Evolutionary conservation across 2,329 filamentous ascomycete species (phyloP).

Genomic region (Exophiala viscosa): DNA sequence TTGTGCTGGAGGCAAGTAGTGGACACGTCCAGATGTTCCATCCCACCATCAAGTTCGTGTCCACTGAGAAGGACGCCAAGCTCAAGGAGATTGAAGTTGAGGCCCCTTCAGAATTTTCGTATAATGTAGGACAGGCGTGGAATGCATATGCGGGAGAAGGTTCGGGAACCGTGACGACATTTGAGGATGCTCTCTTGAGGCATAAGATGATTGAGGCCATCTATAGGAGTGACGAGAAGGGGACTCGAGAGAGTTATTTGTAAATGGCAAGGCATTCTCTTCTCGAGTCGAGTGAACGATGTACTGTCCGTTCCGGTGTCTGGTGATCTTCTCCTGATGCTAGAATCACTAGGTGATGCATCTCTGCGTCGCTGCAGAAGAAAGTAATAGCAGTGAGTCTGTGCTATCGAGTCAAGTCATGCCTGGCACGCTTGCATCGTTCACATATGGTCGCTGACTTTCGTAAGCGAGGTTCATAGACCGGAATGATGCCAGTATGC

Average conservation of each 20-base stretch:
- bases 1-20: constrained; percentile 15
- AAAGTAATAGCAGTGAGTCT: too few species aligned
- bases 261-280: background rate
- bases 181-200: constrained; percentile 21
- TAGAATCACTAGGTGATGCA: too few species aligned
- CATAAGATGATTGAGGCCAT: constrained; percentile 24
- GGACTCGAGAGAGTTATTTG: constrained; percentile 19
- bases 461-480: too few species aligned
- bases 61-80: constrained; percentile 5
- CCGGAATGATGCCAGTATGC: too few species aligned
- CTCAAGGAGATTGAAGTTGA: constrained; percentile 12
- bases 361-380: too few species aligned
- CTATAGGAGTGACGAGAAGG: constrained; percentile 19
- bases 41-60: constrained; percentile 17
- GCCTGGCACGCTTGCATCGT: too few species aligned
- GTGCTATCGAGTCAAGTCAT: too few species aligned
- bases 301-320: too few species aligned
- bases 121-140: constrained; percentile 21
- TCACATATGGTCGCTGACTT: too few species aligned
- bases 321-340: too few species aligned
- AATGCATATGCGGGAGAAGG: constrained; percentile 19
- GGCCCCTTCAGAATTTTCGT: constrained; percentile 6
- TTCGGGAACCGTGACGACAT: constrained; percentile 12
- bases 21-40: constrained; percentile 22
- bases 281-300: too few species aligned